A percentile compares a stretch with the other conserved stretches of the same genome.
These are phyloP conservation scores for Yamadazyma jaroonii DNA, from an alignment of 1,139 yeast species.

Conservation along the genomic window DNA sequence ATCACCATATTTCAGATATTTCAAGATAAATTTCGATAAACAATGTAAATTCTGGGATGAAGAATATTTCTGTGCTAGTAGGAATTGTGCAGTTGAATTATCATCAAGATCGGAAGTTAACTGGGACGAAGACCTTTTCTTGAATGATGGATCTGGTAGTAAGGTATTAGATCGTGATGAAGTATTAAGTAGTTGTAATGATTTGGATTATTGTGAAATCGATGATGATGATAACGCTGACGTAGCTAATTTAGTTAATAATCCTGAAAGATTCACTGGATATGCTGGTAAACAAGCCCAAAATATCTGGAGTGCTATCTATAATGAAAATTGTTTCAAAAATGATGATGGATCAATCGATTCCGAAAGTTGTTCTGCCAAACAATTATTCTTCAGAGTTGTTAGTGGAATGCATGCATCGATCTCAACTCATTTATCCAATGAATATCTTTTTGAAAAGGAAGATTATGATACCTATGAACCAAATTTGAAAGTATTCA, in stretches of 20 bases:
- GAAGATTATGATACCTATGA: slow-evolving; percentile 79
- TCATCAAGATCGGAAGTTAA: slow-evolving; percentile 42
- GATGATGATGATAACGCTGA: slow-evolving; percentile 67
- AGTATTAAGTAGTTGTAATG: slow-evolving; percentile 21
- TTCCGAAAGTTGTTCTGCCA: slow-evolving; percentile 61
- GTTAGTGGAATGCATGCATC: slow-evolving; percentile 96
- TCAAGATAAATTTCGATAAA: slow-evolving; percentile 80
- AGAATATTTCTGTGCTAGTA: slow-evolving; percentile 84
- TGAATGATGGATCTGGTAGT: slow-evolving; percentile 53
- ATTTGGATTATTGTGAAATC: slow-evolving; percentile 56
- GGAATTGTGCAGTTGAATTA: slow-evolving; percentile 91
- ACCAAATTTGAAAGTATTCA: slow-evolving; percentile 78
- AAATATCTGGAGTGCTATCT: slow-evolving; percentile 91
- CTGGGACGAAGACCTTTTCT: slow-evolving; percentile 65
- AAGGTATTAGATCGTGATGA: slow-evolving; percentile 49
- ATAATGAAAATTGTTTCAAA: slow-evolving; percentile 81
- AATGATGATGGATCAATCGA: slow-evolving; percentile 36
- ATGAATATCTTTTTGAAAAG: slow-evolving; percentile 71
- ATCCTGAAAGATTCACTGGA: slow-evolving; percentile 96
- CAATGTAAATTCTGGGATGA: slow-evolving; percentile 88
- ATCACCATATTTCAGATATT: slow-evolving; percentile 78
- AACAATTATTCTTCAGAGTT: slow-evolving; percentile 81
- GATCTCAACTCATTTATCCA: slow-evolving; percentile 88
- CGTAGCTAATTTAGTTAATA: slow-evolving; percentile 78
- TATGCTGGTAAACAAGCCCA: slow-evolving; percentile 91